A percentile compares a stretch with the other conserved stretches of the same genome.
Conservation (phyloP, 2,329 filamentous ascomycete species). For the Paecilomyces variotii region DNA sequence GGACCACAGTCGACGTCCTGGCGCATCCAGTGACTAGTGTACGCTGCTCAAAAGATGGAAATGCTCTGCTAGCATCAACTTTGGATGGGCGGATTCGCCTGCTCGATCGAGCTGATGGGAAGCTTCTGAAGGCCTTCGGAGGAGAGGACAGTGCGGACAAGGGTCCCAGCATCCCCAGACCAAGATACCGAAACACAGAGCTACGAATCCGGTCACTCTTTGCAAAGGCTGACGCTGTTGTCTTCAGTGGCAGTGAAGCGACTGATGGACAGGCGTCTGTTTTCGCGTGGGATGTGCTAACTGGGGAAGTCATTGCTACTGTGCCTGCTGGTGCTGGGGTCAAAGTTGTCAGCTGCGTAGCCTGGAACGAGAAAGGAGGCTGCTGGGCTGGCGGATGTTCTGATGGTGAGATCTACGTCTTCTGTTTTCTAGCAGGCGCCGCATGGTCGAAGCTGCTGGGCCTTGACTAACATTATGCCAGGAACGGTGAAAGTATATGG, state of each 20-base stretch:
- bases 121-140: conserved; percentile 64
- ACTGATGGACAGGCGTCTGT: conserved; percentile 21
- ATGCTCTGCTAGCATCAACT: conserved; percentile 64
- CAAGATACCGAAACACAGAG: conserved; percentile 53
- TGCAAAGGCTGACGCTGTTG: conserved; percentile 67
- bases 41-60: conserved; percentile 60
- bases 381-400: conserved; percentile 36
- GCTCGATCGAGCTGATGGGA: conserved; percentile 70
- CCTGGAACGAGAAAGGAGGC: conserved; percentile 35
- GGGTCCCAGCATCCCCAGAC: conserved; percentile 9
- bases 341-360: conserved; percentile 38
- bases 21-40: conserved; percentile 65
- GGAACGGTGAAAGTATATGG: conserved; percentile 15
- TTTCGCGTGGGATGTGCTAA: conserved; percentile 73
- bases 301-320: conserved; percentile 58
- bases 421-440: not conserved
- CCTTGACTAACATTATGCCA: conserved; percentile 1
- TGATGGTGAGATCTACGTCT: conserved; percentile 27
- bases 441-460: not conserved
- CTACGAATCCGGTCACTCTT: conserved; percentile 69
- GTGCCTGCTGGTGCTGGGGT: conserved; percentile 39
- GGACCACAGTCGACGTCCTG: conserved; percentile 61
- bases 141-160: conserved; percentile 40
- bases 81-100: conserved; percentile 71
- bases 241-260: conserved; percentile 72